Evolutionary conservation across 2,329 filamentous ascomycete genomes (phyloP), one percentile per base, ranked within the genome.

Genomic region (Botrytis fragariae): DNA sequence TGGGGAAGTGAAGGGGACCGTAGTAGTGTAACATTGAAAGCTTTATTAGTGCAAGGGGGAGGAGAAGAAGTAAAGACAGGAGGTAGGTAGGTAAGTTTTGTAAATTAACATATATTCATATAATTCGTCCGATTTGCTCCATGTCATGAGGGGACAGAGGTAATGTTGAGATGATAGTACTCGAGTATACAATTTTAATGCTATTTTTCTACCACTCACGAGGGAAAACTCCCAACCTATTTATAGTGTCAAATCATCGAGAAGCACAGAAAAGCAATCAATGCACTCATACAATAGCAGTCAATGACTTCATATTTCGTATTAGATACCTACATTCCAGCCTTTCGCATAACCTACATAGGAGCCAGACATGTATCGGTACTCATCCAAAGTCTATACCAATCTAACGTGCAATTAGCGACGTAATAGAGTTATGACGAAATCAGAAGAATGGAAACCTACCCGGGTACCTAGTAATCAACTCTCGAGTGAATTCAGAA

Each of bases 1-100:
- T 54, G 65, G 65, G 65, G 65, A 68, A 68, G 64, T 57, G 35
- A 68, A 68, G 64, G 65, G 48, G 65, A 39, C 4, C 16, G n/a
- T 29, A 29, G 45, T 32, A 3, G 45, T 74, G n/a, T n/a, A 42
- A 39, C 59, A 62, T 62, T 29, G 32, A 20, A 32, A 35, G 22
- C 73, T 25, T 16, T n/a, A 54, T 29, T 7, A n/a, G 64, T 67
- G 48, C 35, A 22, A 42, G 35, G 65, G 35, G 64, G 37, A 9
- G 5, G n/a, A 29, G 62, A 25, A 35, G 45, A 67, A 54, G 48
- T 7, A 54, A 54, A 6, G 25, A 54, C 16, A n/a, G 25, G 22
- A 51, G 25, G 25, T 3, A 14, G 48, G 25, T 14, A n/a, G 12
- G 48, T n/a, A 3, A 39, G 45, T 29, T 29, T 18, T 44, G 25